Evolutionary conservation across 768 basidiomycete genomes (phyloP).

Genomic region (Termitomyces sp.): DNA sequence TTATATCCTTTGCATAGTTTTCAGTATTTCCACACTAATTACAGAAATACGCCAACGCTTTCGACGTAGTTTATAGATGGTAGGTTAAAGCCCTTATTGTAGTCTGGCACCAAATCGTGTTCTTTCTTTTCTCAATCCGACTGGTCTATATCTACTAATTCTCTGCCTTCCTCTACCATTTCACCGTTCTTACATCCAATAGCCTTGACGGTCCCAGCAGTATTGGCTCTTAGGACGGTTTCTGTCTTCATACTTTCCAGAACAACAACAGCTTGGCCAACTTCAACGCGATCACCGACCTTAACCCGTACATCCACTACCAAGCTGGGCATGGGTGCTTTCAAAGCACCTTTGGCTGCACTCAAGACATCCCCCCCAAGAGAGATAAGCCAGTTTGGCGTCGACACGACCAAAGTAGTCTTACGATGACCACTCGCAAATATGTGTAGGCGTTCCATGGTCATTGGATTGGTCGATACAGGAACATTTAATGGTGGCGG

Average conservation of each 20-base stretch:
- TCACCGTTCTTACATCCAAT: constrained; percentile 81
- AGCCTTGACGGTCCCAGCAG: constrained; percentile 60
- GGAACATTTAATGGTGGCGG: constrained; percentile 46
- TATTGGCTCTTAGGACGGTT: constrained; percentile 73
- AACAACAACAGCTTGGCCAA: constrained; percentile 75
- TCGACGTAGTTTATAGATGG: background rate
- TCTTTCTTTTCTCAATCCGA: constrained; percentile 1
- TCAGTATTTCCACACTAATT: background rate
- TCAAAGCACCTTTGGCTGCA: constrained; percentile 57
- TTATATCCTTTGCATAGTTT: background rate
- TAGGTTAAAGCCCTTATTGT: background rate
- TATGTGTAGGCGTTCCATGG: constrained; percentile 72
- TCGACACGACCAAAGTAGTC: constrained; percentile 58
- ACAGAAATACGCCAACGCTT: background rate
- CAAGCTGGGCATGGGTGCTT: constrained; percentile 90
- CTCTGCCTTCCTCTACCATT: constrained; percentile 85
- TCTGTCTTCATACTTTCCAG: constrained; percentile 99
- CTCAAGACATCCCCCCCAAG: constrained; percentile 54
- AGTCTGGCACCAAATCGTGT: background rate
- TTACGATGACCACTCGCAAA: constrained; percentile 57
- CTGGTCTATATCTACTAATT: constrained; percentile 65
- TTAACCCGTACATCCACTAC: constrained; percentile 84
- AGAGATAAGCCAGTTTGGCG: constrained; percentile 66
- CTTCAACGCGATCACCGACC: constrained; percentile 72
- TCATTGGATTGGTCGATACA: constrained; percentile 46